A percentile compares a stretch with the other conserved stretches of the same genome.
These are phyloP conservation scores for Fusarium torreyae DNA, from an alignment of 2,329 filamentous ascomycete genomes.

Conservation along the genomic window DNA sequence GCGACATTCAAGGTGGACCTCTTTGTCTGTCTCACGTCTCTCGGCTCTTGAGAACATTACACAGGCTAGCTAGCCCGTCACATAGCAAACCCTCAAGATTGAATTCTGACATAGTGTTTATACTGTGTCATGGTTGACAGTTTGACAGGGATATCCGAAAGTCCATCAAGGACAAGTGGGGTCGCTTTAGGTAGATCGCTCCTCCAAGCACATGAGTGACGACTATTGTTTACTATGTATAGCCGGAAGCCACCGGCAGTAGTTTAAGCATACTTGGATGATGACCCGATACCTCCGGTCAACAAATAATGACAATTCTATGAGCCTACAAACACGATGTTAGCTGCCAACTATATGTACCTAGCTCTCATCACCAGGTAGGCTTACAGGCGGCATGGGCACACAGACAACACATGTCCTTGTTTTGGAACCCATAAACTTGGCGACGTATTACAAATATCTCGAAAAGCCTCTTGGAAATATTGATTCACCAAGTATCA, in stretches of 20 bases:
- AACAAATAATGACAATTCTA: not conserved
- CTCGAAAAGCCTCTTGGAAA: constrained; percentile 17
- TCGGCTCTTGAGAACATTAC: constrained; percentile 8
- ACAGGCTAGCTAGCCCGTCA: not conserved
- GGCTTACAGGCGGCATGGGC: constrained; percentile 9
- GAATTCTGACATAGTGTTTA: constrained; percentile 29
- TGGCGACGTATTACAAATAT: constrained; percentile 26
- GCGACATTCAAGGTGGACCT: constrained; percentile 5
- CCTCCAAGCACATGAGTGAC: constrained; percentile 8
- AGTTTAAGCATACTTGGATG: not conserved
- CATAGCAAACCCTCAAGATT: not conserved
- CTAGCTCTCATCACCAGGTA: not conserved
- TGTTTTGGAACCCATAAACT: constrained; percentile 13
- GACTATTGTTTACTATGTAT: constrained; percentile 28
- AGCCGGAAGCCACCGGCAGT: constrained; percentile 1
- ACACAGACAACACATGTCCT: constrained; percentile 13
- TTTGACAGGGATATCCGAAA: constrained; percentile 11
- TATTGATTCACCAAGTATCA: constrained; percentile 21
- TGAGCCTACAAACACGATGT: not conserved
- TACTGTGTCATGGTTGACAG: constrained; percentile 16
- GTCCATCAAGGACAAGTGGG: constrained; percentile 23
- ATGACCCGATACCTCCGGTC: constrained; percentile 2
- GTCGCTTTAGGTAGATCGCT: constrained; percentile 18
- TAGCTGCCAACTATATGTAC: constrained; percentile 6
- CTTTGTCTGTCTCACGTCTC: constrained; percentile 1